Percentiles rank a stretch among this genome's conserved stretches.
These are phyloP conservation scores for Nannizziopsis arthrosporioides DNA, from an alignment of 2,329 filamentous ascomycete species.

Conservation along the genomic window DNA sequence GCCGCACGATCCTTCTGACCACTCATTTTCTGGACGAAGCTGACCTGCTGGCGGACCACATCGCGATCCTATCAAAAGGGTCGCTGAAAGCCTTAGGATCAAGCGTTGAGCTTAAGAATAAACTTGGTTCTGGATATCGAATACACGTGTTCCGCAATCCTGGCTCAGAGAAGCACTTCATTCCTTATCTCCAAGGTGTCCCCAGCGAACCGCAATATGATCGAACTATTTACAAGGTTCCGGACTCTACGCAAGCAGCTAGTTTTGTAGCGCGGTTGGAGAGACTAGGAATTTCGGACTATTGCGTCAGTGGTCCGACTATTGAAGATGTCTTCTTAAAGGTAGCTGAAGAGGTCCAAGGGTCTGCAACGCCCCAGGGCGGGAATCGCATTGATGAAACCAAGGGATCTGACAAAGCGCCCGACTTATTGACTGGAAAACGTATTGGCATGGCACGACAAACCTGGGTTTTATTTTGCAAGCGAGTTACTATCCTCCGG, in stretches of 20 bases:
- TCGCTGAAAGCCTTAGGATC: constrained; percentile 70
- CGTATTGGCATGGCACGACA: constrained; percentile 60
- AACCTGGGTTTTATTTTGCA: constrained; percentile 61
- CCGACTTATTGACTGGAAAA: constrained; percentile 52
- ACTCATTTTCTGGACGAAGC: constrained; percentile 93
- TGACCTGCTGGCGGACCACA: constrained; percentile 77
- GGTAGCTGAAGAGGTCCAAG: constrained; percentile 64
- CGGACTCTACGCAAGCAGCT: constrained; percentile 58
- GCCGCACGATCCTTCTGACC: constrained; percentile 71
- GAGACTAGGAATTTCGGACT: constrained; percentile 55
- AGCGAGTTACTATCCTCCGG: constrained; percentile 64
- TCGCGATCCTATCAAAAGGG: constrained; percentile 77
- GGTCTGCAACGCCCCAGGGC: constrained; percentile 9
- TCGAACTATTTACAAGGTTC: constrained; percentile 59
- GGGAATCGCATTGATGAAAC: constrained; percentile 13
- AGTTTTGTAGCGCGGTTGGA: constrained; percentile 60
- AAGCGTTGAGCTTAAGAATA: constrained; percentile 73
- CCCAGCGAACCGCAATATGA: constrained; percentile 53
- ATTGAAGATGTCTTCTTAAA: constrained; percentile 89
- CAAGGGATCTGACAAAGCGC: constrained; percentile 14
- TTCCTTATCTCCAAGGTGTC: constrained; percentile 44
- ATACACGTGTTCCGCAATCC: constrained; percentile 58
- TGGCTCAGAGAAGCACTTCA: constrained; percentile 36
- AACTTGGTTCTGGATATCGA: constrained; percentile 70
- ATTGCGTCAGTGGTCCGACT: constrained; percentile 76